Percentiles rank a stretch among this genome's conserved stretches.
These are phyloP conservation scores for Stevia rebaudiana DNA, from an alignment of 140 eudicot species.

Conservation along the genomic window DNA sequence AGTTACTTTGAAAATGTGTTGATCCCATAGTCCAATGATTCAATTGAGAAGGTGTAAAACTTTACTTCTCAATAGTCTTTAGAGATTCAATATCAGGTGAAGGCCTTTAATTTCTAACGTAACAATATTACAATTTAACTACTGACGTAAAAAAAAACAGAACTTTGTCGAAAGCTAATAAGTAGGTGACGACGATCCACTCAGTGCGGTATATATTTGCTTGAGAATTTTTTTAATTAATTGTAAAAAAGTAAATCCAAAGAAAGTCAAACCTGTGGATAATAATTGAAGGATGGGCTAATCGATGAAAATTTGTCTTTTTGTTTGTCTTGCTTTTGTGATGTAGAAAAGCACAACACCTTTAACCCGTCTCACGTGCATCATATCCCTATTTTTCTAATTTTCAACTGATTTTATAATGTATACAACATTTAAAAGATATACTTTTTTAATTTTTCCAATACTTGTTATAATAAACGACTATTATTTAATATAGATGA, in stretches of 20 bases:
- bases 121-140: too few species aligned
- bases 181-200: neutral
- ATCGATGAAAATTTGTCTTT: constrained; percentile 22
- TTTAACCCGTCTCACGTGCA: constrained; percentile 50
- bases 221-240: neutral
- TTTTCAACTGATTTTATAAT: constrained; percentile 1
- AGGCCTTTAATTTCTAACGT: too few species aligned
- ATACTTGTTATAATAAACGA: too few species aligned
- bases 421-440: too few species aligned
- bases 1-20: too few species aligned
- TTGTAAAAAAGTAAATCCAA: constrained; percentile 3
- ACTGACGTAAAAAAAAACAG: too few species aligned
- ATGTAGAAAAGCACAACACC: constrained; percentile 47
- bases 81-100: too few species aligned
- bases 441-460: too few species aligned
- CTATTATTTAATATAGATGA: too few species aligned
- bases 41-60: too few species aligned
- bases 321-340: constrained; percentile 29
- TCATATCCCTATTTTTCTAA: constrained; percentile 10
- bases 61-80: too few species aligned
- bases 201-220: constrained; percentile 5
- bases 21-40: too few species aligned
- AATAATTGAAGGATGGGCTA: constrained; percentile 38
- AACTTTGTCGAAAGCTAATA: constrained; percentile 5
- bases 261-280: constrained; percentile 31